Percentiles rank a stretch among this genome's conserved stretches.
These are phyloP conservation scores for Coelastrella sp. DNA, from an alignment of 139 green algal genomes.

Conservation along the genomic window DNA sequence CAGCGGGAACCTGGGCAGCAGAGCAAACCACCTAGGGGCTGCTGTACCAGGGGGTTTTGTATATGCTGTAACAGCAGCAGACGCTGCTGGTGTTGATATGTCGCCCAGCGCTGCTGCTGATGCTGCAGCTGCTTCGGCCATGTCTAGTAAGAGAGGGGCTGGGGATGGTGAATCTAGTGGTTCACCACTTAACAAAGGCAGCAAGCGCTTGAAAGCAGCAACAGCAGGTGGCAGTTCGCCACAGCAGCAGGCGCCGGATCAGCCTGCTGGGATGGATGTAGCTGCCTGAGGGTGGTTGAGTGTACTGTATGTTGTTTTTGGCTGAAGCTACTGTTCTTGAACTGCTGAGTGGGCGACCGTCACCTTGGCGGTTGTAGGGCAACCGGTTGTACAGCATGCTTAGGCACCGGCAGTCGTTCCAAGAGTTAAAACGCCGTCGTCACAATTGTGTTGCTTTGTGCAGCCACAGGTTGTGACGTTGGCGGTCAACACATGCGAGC, in stretches of 20 bases:
- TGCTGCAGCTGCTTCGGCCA: not conserved
- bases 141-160: not conserved
- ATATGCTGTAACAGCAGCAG: not conserved
- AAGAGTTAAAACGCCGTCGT: no score
- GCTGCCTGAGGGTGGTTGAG: not conserved
- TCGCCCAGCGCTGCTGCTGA: not conserved
- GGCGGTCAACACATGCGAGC: no score
- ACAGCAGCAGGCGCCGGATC: slow-evolving; percentile 1
- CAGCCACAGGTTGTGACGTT: no score
- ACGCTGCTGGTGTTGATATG: slow-evolving; percentile 5
- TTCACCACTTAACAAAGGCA: not conserved
- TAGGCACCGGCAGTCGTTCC: no score
- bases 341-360: no score
- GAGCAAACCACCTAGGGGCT: not conserved
- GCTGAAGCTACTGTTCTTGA: no score
- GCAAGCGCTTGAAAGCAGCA: slow-evolving; percentile 4
- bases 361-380: no score
- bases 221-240: no score
- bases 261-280: not conserved
- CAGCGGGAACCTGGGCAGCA: not conserved
- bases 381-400: no score
- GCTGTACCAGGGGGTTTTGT: not conserved
- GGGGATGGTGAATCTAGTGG: not conserved
- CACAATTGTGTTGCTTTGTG: no score
- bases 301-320: no score